Evolutionary conservation across 176 grass and related monocot species (phyloP), one percentile per base, ranked within the genome.

Genomic region (Urochloa ruziziensis): DNA sequence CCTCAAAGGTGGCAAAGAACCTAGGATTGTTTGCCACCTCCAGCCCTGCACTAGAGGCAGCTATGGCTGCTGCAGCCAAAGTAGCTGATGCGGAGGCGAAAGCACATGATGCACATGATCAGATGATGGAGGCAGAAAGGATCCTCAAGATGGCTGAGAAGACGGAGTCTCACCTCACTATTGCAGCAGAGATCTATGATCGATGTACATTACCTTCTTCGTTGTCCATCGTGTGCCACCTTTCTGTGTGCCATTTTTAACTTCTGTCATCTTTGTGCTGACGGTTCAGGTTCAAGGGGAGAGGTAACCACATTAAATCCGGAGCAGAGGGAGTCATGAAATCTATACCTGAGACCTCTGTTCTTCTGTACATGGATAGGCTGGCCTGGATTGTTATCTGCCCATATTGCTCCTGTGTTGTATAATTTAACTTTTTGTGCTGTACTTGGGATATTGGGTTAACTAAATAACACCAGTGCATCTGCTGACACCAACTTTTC

Each of bases 71-170:
- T 11, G 96, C 91, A 78, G 70, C 67, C 62, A 93, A 91, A 81
- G 87, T 92, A 68, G 93, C 96, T 36, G 96, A 99, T 51, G 87
- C 93, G 0, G 93, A 99, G 81, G 85, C 93, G 80, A 99, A 99
- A 86, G 82, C 83, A 37, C 85, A 90, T 74, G 68, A 96, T 43
- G 96, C 93, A 37, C 91, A 90, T 48, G 96, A 99, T 77, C 87
- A 92, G 49, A 88, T 90, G 25, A 94, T 90, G 67, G 85, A 96
- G 61, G 77, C 73, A 58, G 93, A 99, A 83, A 96, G 87, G 79
- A 89, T 96, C 24, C 30, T 62, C 49, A 93, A 89, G 83, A 70
- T 99, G 82, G 73, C 89, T 1, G 96, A 99, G 74, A 86, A 99
- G 16, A 83, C 91, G 0, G 89, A 96, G 34, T 86, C 91, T 35